These are phyloP conservation scores for Nyssa sinensis DNA, from an alignment of 148 eudicot genomes.

Conservation along the genomic window DNA sequence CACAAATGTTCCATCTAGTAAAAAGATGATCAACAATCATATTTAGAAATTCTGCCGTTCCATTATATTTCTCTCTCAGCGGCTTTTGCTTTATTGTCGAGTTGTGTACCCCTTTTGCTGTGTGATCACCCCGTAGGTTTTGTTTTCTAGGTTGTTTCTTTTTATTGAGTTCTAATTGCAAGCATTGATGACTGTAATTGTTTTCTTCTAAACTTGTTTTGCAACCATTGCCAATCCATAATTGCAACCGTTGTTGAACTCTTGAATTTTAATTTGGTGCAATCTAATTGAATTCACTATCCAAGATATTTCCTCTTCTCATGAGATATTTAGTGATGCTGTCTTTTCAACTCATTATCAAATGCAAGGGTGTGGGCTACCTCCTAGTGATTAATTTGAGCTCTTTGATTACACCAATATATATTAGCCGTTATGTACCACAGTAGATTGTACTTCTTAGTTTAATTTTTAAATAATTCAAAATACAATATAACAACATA, in stretches of 20 bases:
- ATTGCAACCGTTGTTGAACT: too few species aligned
- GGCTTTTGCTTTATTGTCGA: neutral
- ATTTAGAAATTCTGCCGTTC: neutral
- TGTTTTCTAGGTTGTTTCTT: neutral
- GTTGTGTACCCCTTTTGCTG: neutral
- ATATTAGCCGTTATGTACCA: too few species aligned
- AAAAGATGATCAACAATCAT: neutral
- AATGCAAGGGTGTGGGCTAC: neutral
- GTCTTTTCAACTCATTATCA: neutral
- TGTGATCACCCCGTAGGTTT: neutral
- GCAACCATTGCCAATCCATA: too few species aligned
- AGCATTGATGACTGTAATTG: neutral
- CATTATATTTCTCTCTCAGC: too few species aligned
- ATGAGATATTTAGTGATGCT: neutral
- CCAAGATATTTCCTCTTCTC: neutral
- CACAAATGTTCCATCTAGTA: neutral
- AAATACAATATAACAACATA: too few species aligned
- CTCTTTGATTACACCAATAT: neutral
- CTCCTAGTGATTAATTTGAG: neutral
- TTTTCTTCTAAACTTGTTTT: neutral
- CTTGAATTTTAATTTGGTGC: neutral
- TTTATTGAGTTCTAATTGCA: neutral
- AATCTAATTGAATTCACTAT: neutral
- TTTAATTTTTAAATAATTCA: too few species aligned
- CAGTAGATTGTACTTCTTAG: too few species aligned